Evolutionary conservation across 352 stramenopile species (phyloP), one percentile per base, ranked within the genome.

Genomic region (Blastocystis sp.): DNA sequence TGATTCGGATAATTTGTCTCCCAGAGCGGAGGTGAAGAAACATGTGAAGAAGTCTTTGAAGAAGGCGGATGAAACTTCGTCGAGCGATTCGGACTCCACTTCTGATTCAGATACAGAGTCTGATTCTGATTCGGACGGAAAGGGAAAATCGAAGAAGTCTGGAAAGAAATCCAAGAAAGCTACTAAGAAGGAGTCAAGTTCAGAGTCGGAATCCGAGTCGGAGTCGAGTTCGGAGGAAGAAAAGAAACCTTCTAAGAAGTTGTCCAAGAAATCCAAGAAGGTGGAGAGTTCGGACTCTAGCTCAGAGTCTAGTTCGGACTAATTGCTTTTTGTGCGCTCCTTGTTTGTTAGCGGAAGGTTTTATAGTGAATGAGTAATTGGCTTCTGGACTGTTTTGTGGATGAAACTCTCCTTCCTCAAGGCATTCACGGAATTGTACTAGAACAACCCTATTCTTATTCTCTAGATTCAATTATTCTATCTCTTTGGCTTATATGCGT

Each of bases 141-240:
- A 75, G 1, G 19, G 7, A 24, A 44, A n/a, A n/a, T n/a, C n/a
- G n/a, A 76, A 76, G 37, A 44, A 51, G 19, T 0, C 30, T 15
- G 0, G 15, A 19, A 59, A 81, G 70, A 60, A 59, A 51, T 17
- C 48, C 7, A 68, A 64, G 51, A 84, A 84, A 57, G 5, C 35
- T 30, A 7, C 44, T 4, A 68, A 68, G 30, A 44, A 30, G 51
- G 73, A 84, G 17, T 42, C 19, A 24, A 53, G 19, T n/a, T 64
- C 73, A 33, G 73, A 82, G 2, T 66, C 42, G 17, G 51, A 66
- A 22, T 84, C 73, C 3, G 73, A 84, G 64, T 84, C 70, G 0
- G 42, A 62, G 17, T 84, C 73, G 73, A 60, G 53, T 19, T 53
- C 37, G 11, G 73, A 84, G 33, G 53, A 84, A 27, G 22, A 57